These are phyloP conservation scores for Phytopythium sindhum DNA, from an alignment of 352 stramenopile species.

Conservation along the genomic window DNA sequence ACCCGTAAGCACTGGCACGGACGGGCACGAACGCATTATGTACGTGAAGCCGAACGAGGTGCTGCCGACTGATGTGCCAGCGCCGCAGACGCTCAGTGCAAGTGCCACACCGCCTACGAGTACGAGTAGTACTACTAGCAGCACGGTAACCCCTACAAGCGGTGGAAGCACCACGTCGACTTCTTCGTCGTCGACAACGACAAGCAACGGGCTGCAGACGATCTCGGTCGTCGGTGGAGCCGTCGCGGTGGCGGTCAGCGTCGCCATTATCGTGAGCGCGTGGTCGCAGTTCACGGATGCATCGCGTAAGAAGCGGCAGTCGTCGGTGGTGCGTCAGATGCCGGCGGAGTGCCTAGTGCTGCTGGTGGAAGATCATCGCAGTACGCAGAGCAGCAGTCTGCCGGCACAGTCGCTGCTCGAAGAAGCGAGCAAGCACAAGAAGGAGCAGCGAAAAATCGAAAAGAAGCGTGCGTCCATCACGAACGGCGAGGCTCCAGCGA, in stretches of 20 bases:
- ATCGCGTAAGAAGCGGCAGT: constrained; percentile 56
- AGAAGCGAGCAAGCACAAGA: constrained; percentile 23
- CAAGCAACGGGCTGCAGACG: constrained; percentile 34
- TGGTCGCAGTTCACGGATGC: constrained; percentile 82
- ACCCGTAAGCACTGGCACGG: constrained; percentile 25
- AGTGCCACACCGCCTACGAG: constrained; percentile 4
- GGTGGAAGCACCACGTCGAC: not conserved
- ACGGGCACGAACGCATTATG: constrained; percentile 56
- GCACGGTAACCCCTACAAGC: not conserved
- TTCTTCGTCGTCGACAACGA: not conserved
- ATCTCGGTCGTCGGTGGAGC: constrained; percentile 71
- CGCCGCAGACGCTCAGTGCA: constrained; percentile 2
- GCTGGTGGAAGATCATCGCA: constrained; percentile 63
- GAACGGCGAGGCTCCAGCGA: not conserved
- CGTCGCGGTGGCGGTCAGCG: constrained; percentile 71
- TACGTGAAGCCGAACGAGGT: constrained; percentile 75
- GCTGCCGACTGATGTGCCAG: constrained; percentile 1
- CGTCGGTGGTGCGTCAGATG: constrained; percentile 72
- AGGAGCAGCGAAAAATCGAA: constrained; percentile 7
- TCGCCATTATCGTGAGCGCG: constrained; percentile 72
- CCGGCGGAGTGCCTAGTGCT: constrained; percentile 65
- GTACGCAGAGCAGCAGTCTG: constrained; percentile 17
- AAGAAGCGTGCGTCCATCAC: constrained; percentile 8
- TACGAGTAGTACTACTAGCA: not conserved
- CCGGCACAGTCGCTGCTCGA: constrained; percentile 29